Base-by-base conservation (phyloP, 2,329 filamentous ascomycete genomes). In the Trichoderma aggressivum region DNA sequence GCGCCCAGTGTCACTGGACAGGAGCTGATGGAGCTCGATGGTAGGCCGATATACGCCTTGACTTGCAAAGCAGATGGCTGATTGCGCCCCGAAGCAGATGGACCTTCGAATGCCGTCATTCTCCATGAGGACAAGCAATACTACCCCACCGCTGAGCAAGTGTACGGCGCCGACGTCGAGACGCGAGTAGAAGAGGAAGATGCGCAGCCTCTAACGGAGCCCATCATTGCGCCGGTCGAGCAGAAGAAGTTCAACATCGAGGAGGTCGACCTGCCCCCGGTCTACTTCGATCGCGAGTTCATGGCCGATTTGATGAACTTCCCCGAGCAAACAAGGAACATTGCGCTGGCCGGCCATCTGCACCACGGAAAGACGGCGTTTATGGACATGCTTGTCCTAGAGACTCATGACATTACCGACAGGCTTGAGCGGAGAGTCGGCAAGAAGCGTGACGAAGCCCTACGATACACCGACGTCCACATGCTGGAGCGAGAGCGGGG, bases 71-170 rank as follows among this genome's bases (percentile, higher is more conserved):
- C 30, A 71, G 21, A 47, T 34, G 32, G 47, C 58, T 67, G 61
- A 71, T 34, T 62, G 53, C 59, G 11, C 28, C 39, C 47, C 59
- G 55, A 34, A 34, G 73, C 74, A 88, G 89, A 94, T 80, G 94
- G 92, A 16, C 93, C 95, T 4, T 98, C 94, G 6, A 99, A 98
- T 81, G 95, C 96, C 65, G 94, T 99, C n/a, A 88, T 99, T 71
- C 88, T 99, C 59, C 96, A 99, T 83, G 96, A 99, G 86, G 96
- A 99, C 84, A 99, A 99, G 82, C 96, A 98, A 80, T 99, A 99
- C 82, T 99, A 99, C 80, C 96, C 96, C 34, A 97, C 94, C n/a
- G 96, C 96, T 70, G 91, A 95, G 79, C 96, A 99, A 81, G 91
- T 97, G 55, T 99, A 98, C 80, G 96, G 96, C 66, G 88, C 90